Percentiles rank a stretch among this genome's conserved stretches.
phyloP scores from a whole-genome alignment of 2,329 filamentous ascomycete genomes.

The Mycogone perniciosa region DNA sequence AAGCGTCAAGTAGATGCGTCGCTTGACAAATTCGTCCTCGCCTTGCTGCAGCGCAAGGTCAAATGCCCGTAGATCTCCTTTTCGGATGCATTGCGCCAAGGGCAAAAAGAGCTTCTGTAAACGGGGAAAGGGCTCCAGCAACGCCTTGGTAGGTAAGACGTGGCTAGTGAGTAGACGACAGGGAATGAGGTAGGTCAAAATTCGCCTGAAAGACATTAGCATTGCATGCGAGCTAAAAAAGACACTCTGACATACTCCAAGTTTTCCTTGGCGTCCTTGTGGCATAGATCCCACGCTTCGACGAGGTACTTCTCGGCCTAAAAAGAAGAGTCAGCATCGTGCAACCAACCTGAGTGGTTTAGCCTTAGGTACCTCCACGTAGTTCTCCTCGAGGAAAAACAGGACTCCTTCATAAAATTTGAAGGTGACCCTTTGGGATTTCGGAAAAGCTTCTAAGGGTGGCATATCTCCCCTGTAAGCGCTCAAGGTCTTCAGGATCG shows the following conservation, averaged over 20 bases:
- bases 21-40: conserved; percentile 89
- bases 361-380: conserved; percentile 52
- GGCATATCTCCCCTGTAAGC: conserved; percentile 79
- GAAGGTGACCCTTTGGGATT: conserved; percentile 88
- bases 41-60: conserved; percentile 73
- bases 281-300: conserved; percentile 76
- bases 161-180: conserved; percentile 86
- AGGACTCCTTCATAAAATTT: conserved; percentile 94
- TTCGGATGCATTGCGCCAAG: conserved; percentile 70
- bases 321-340: background rate
- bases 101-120: conserved; percentile 75
- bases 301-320: conserved; percentile 75
- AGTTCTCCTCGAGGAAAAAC: conserved; percentile 92
- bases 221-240: background rate
- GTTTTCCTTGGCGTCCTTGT: conserved; percentile 65
- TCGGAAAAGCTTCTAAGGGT: conserved; percentile 69
- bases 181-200: conserved; percentile 90
- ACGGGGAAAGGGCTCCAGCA: conserved; percentile 69
- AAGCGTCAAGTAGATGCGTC: conserved; percentile 88
- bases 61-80: conserved; percentile 76
- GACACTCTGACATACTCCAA: conserved; percentile 59
- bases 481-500: conserved; percentile 75
- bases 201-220: conserved; percentile 53
- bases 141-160: conserved; percentile 64
- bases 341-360: background rate